Evolutionary conservation across 495 filamentous ascomycete species (phyloP).

Genomic region (Hypomontagnella monticulosa): DNA sequence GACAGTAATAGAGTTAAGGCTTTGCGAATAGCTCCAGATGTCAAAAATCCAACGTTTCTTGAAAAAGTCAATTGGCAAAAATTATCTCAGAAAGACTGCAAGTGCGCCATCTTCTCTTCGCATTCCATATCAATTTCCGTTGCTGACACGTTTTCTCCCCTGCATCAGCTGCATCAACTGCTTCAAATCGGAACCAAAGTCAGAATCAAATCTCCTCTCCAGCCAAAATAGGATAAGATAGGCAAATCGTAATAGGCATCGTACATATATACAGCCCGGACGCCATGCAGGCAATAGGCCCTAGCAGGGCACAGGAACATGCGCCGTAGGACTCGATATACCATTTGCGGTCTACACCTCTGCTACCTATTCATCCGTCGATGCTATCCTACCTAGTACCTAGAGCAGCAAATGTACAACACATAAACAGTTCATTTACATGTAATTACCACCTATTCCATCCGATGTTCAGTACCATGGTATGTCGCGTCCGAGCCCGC

Average conservation of each 20-base stretch:
- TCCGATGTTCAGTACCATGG: constrained; percentile 1
- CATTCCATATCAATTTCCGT: constrained; percentile 4
- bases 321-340: not conserved
- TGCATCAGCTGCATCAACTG: constrained; percentile 15
- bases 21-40: no score
- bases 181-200: constrained; percentile 32
- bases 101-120: constrained; percentile 23
- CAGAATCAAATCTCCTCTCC: constrained; percentile 31
- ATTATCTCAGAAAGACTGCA: constrained; percentile 24
- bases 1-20: no score
- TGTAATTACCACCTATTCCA: constrained; percentile 1
- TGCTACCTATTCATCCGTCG: constrained; percentile 8
- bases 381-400: not conserved
- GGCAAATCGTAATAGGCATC: constrained; percentile 28
- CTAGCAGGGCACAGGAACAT: constrained; percentile 10
- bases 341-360: not conserved
- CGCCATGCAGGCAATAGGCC: constrained; percentile 19
- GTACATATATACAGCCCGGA: constrained; percentile 1
- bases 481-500: constrained; percentile 17
- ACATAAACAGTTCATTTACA: no score
- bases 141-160: constrained; percentile 26
- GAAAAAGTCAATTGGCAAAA: constrained; percentile 15
- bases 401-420: no score
- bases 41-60: no score
- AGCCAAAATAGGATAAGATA: constrained; percentile 32